Percentiles rank a stretch among this genome's conserved stretches.
Evolutionary conservation across 805 yeast species (phyloP).

Genomic region (Cephaloascus fragrans): DNA sequence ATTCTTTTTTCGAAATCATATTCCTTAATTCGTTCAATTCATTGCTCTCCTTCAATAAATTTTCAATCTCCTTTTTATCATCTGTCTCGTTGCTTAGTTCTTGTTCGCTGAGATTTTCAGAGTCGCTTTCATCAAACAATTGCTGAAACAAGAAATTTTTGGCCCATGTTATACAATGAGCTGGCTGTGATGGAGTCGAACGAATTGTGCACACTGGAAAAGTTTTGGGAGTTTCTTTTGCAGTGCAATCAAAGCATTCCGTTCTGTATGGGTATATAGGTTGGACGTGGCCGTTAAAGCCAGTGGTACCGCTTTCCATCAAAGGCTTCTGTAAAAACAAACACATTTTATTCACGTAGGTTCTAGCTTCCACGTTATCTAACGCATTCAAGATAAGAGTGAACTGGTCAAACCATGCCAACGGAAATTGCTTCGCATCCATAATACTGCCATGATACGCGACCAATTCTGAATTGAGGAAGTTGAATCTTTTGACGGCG

Average conservation of each 20-base stretch:
- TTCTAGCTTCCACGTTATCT: conserved; percentile 87
- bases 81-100: conserved; percentile 44
- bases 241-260: conserved; percentile 90
- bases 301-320: conserved; percentile 93
- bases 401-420: conserved; percentile 67
- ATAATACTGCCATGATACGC: conserved; percentile 86
- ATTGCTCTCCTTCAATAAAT: conserved; percentile 55
- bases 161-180: conserved; percentile 97
- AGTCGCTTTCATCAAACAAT: conserved; percentile 49
- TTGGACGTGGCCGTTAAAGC: conserved; percentile 88
- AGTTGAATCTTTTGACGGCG: conserved; percentile 69
- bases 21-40: conserved; percentile 38
- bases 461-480: conserved; percentile 45
- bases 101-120: conserved; percentile 14
- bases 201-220: conserved; percentile 96
- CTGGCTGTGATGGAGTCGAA: conserved; percentile 92
- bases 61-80: conserved; percentile 54
- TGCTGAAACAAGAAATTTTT: conserved; percentile 81
- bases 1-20: conserved; percentile 4
- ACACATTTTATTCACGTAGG: conserved; percentile 80
- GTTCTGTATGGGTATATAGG: conserved; percentile 76
- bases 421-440: conserved; percentile 62
- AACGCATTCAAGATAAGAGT: conserved; percentile 81
- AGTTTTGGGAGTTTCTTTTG: conserved; percentile 79
- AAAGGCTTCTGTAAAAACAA: conserved; percentile 65